Percentiles rank a stretch among this genome's conserved stretches.
These are phyloP conservation scores for Aspergillus sp. DNA, from an alignment of 2,329 filamentous ascomycete genomes.

Conservation along the genomic window DNA sequence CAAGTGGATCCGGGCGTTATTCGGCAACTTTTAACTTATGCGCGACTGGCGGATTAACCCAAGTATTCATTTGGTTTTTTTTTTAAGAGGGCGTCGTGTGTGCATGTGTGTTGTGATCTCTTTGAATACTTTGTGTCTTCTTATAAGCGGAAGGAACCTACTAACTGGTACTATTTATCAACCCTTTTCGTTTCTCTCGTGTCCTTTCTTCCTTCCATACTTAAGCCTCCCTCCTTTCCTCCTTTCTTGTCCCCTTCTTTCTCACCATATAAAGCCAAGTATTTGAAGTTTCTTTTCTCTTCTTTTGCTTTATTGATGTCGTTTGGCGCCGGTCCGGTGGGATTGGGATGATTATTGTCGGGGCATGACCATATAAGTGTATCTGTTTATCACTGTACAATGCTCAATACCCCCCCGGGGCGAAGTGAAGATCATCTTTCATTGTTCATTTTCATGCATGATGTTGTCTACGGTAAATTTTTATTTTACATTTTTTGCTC, in stretches of 20 bases:
- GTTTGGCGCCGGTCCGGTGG: constrained; percentile 15
- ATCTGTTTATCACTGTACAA: constrained; percentile 25
- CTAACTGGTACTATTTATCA: constrained; percentile 9
- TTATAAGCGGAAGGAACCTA: constrained; percentile 8
- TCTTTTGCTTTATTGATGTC: constrained; percentile 5
- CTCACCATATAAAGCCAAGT: constrained; percentile 6
- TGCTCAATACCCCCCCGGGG: constrained; percentile 29
- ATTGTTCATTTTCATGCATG: constrained; percentile 17
- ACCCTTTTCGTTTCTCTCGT: constrained; percentile 14
- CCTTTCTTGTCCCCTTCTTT: constrained; percentile 17
- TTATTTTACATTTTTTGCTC: constrained; percentile 5
- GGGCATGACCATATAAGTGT: constrained; percentile 9
- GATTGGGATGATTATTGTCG: constrained; percentile 6
- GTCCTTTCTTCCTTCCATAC: constrained; percentile 11
- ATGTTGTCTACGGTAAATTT: constrained; percentile 14
- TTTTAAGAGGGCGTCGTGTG: constrained; percentile 1
- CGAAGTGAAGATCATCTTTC: background rate
- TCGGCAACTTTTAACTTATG: constrained; percentile 61
- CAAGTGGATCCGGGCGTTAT: constrained; percentile 58
- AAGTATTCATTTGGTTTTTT: background rate
- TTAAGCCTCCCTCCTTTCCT: constrained; percentile 9
- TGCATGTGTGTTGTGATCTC: background rate
- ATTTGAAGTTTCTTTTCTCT: background rate
- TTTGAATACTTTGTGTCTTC: constrained; percentile 6
- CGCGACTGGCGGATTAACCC: constrained; percentile 44